Conservation (phyloP, 352 stramenopile genomes). For the Phytopythium oedochilum region DNA sequence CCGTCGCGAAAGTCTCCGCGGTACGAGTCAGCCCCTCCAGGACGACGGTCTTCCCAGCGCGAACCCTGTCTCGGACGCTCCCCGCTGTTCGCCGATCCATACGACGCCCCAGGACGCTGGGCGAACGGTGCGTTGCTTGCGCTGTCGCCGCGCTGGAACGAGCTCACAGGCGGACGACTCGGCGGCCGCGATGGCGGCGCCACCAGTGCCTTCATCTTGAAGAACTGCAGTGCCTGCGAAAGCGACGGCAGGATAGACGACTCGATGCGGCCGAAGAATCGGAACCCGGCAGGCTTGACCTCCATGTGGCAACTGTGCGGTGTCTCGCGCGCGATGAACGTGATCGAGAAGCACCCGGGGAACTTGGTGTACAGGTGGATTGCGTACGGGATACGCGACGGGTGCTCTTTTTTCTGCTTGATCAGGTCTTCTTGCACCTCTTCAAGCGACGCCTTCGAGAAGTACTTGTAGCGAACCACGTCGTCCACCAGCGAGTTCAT, state of each 20-base stretch:
- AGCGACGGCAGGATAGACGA: conserved; percentile 79
- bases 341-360: conserved; percentile 87
- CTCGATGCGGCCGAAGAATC: conserved; percentile 86
- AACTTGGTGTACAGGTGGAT: conserved; percentile 86
- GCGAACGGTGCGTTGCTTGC: conserved; percentile 46
- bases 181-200: conserved; percentile 39
- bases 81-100: conserved; percentile 27
- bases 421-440: conserved; percentile 84
- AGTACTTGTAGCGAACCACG: conserved; percentile 87
- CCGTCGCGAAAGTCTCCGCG: conserved; percentile 1
- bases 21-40: conserved; percentile 18
- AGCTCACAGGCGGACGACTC: conserved; percentile 15
- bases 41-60: conserved; percentile 66
- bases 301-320: conserved; percentile 86
- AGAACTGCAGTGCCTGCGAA: conserved; percentile 81
- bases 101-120: conserved; percentile 36
- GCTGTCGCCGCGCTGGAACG: conserved; percentile 43
- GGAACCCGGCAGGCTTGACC: conserved; percentile 79
- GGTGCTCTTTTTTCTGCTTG: conserved; percentile 86
- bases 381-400: conserved; percentile 77
- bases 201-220: conserved; percentile 87
- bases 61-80: conserved; percentile 55
- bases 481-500: conserved; percentile 89
- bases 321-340: conserved; percentile 80
- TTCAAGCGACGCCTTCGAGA: conserved; percentile 58